A percentile compares a stretch with the other conserved stretches of the same genome.
Conservation (phyloP, 306 rosid genomes). For the Acacia confusa region DNA sequence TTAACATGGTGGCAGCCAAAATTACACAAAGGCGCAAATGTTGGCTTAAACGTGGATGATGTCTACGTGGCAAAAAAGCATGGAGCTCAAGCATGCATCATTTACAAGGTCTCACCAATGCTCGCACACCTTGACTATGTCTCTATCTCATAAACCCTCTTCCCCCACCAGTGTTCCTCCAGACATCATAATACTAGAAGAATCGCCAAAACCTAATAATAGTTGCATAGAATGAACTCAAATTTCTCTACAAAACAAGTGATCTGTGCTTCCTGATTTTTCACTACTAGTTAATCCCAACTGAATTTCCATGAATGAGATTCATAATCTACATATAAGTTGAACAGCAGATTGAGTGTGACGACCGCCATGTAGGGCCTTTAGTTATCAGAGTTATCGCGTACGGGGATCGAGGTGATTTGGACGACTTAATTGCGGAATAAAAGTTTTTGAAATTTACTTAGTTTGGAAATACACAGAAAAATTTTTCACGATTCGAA, state of each 20-base stretch:
- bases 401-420: too few relatives aligned
- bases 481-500: too few relatives aligned
- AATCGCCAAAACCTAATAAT: slow-evolving; percentile 40
- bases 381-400: too few relatives aligned
- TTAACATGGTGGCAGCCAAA: too few relatives aligned
- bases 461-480: too few relatives aligned
- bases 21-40: too few relatives aligned
- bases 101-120: slow-evolving; percentile 95
- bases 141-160: slow-evolving; percentile 91
- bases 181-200: slow-evolving; percentile 52
- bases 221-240: slow-evolving; percentile 27
- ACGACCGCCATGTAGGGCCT: too few relatives aligned
- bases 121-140: slow-evolving; percentile 88
- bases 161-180: slow-evolving; percentile 85
- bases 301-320: slow-evolving; percentile 29
- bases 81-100: slow-evolving; percentile 84
- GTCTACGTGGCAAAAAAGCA: slow-evolving; percentile 24
- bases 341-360: too few relatives aligned
- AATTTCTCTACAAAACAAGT: slow-evolving; percentile 22
- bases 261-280: slow-evolving; percentile 20
- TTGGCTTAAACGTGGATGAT: too few relatives aligned
- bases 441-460: too few relatives aligned
- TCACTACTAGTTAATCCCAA: slow-evolving; percentile 22
- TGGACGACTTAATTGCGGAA: too few relatives aligned
- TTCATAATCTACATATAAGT: slow-evolving; percentile 18